phyloP scores from a whole-genome alignment of 208 protist genomes.

The Leishmania mexicana region DNA sequence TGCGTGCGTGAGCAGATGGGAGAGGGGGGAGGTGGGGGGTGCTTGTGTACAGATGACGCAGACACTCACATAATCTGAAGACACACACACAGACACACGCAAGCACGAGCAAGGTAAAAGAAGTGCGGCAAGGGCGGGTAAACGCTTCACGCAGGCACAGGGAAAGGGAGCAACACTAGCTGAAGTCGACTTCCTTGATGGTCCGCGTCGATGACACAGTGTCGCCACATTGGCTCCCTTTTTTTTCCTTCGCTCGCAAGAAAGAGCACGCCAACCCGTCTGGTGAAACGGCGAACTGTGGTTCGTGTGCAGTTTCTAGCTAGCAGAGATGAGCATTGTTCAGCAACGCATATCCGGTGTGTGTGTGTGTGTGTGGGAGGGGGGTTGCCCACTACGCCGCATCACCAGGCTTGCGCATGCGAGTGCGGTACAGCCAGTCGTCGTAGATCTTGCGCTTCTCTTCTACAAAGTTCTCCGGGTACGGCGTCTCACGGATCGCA shows the following conservation, averaged over 20 bases:
- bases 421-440: conserved; percentile 84
- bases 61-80: background rate
- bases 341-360: background rate
- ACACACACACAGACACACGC: background rate
- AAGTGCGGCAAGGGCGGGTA: background rate
- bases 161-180: background rate
- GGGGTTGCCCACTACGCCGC: conserved; percentile 26
- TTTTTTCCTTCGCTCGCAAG: background rate
- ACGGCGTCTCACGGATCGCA: conserved; percentile 85
- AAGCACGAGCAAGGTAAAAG: background rate
- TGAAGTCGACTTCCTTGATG: background rate
- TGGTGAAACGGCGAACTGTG: background rate
- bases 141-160: background rate
- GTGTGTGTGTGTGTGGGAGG: background rate
- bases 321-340: background rate
- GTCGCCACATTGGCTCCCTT: background rate
- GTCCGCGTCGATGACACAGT: background rate
- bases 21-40: background rate
- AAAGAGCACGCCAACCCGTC: background rate
- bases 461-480: conserved; percentile 82
- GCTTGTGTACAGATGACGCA: background rate
- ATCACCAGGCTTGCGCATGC: conserved; percentile 85
- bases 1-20: background rate
- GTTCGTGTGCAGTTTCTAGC: background rate
- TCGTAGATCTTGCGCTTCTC: conserved; percentile 90